phyloP scores from a whole-genome alignment of 1,284 basidiomycete genomes.

The Puccinia polysora region DNA sequence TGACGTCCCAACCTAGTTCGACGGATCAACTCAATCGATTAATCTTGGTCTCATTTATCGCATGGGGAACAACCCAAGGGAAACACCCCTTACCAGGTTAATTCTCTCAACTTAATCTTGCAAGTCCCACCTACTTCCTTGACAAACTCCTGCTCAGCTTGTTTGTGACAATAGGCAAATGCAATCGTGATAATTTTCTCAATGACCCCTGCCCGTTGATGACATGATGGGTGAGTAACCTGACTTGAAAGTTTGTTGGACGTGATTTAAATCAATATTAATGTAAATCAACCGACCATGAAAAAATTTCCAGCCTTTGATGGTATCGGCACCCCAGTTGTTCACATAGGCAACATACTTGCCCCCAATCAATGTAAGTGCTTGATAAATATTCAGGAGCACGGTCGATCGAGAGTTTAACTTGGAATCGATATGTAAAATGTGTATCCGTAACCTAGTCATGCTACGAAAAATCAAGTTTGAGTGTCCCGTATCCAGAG shows the following conservation, averaged over 20 bases:
- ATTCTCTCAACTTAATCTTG: constrained; percentile 1
- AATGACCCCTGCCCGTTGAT: constrained; percentile 32
- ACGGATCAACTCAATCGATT: not conserved
- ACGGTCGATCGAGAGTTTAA: constrained; percentile 66
- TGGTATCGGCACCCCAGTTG: constrained; percentile 59
- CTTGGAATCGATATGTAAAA: constrained; percentile 69
- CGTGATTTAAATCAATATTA: not conserved
- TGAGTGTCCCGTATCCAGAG: not conserved
- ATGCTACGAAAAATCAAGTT: constrained; percentile 54
- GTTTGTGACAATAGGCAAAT: constrained; percentile 11
- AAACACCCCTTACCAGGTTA: constrained; percentile 12
- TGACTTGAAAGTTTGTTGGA: not conserved
- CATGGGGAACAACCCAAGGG: not conserved
- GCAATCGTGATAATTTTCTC: constrained; percentile 13
- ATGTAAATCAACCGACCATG: constrained; percentile 56
- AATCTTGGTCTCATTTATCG: not conserved
- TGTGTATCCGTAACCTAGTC: constrained; percentile 65
- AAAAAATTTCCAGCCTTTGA: constrained; percentile 58
- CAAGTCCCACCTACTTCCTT: constrained; percentile 17
- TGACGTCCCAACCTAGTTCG: constrained; percentile 25
- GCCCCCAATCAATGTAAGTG: constrained; percentile 76
- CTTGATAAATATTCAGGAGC: constrained; percentile 78
- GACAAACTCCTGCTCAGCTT: constrained; percentile 19
- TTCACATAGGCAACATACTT: constrained; percentile 80
- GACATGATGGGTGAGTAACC: too few species aligned